Evolutionary conservation across 257 asterid genomes (phyloP), one percentile per base, ranked within the genome.

Genomic region (Salvia rosmarinus): DNA sequence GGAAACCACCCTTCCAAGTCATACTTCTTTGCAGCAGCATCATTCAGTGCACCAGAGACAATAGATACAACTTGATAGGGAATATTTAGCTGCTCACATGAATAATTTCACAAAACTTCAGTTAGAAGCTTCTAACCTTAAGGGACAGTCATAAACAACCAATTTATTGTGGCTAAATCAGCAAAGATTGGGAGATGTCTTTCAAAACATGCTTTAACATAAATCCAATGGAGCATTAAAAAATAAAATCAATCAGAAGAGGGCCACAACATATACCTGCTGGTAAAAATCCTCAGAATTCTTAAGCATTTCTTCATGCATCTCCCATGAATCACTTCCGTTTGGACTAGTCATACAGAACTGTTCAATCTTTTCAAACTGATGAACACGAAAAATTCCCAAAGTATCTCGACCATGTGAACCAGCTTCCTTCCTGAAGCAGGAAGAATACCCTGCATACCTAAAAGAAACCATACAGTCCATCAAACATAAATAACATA

Each of bases 1-100:
- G 99, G 99, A 58, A 87, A 94, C 99, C 97, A 94, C 37, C 87
- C 99, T 81, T 94, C 99, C 81, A 91, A 79, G 77, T 94, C 99
- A 28, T 85, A 91, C 85, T 94, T 94, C 81, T 91, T 94, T 6
- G 99, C 99, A 70, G 99, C 99, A 52, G 99, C 95, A 76, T 94
- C 99, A 63, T 89, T 94, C 67, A 94, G 69, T 57, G 96, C 99
- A 49, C 99, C 99, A 59, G 97, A 91, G 67, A 91, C 99, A 42
- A 91, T 89, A 6, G 93, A 69, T 49, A 94, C 97, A 37, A 92
- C 77, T 82, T 87, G 97, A 82, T 88, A 86, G 2, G 97, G 98
- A 77, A 94, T 77, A 50, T 86, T 86, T 68, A 91, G 87, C 97
- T 92, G 95, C 50, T 59, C 84, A 67, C n/a, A 32, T 17, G 55